Evolutionary conservation across 2,329 filamentous ascomycete genomes (phyloP), one percentile per base, ranked within the genome.

Genomic region (Stemphylium beticola): DNA sequence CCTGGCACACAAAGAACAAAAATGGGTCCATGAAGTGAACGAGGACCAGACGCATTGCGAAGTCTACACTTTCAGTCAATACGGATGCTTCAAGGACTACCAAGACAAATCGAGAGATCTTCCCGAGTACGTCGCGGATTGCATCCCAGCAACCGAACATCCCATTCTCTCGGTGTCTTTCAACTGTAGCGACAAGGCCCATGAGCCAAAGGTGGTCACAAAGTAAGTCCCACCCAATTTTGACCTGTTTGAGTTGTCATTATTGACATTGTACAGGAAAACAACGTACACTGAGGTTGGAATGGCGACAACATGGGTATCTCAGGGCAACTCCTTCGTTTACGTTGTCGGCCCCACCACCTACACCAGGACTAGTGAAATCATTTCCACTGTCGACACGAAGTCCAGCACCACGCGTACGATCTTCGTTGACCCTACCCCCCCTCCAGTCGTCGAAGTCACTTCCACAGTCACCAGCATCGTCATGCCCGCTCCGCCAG

Each of bases 11-110:
- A 63, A 40, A n/a, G 12, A 29, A 12, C 31, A 31, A 24, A 11
- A 22, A 0, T 55, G 52, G 52, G 26, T 67, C 18, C 24, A 58
- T 9, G 49, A 61, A 2, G 39, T 62, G 41, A 66, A 66, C 47
- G 31, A 43, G 0, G 59, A 60, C 4, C 29, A 20, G 10, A 22
- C 17, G 4, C 20, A 53, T 4, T 70, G 67, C 46, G 37, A 37
- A 12, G 39, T 66, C 39, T 42, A 36, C 22, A 38, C 61, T 6
- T 71, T 62, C 53, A 36, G 33, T 4, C 17, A 48, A 12, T 33
- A 42, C 7, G 52, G 47, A 3, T 69, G 66, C 43, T 11, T 33
- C 4, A 17, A 18, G n/a, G 34, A 22, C 7, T 38, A 44, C 4
- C n/a, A 49, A 5, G 12, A 34, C 63, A 17, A 18, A 14, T 15